Conservation (phyloP, 2,329 filamentous ascomycete species). For the Aaosphaeria pasadenensis region DNA sequence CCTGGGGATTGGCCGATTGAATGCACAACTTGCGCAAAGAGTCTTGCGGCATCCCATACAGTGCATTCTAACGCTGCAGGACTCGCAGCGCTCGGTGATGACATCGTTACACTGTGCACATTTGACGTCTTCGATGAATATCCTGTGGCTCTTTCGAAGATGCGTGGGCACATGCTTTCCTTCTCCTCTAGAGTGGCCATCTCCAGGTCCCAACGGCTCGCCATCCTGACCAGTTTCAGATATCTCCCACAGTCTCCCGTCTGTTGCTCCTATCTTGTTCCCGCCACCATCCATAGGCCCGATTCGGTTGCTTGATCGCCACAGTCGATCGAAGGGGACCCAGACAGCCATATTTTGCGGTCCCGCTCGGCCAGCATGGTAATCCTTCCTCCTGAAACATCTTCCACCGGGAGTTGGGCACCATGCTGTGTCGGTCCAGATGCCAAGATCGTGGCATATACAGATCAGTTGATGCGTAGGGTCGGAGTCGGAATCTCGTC, state of each 20-base stretch:
- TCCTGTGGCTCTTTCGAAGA: slow-evolving; percentile 51
- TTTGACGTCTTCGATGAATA: slow-evolving; percentile 52
- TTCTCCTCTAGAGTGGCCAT: slow-evolving; percentile 44
- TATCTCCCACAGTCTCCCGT: slow-evolving; percentile 57
- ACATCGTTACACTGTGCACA: slow-evolving; percentile 54
- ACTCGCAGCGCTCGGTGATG: slow-evolving; percentile 57
- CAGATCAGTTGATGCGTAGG: slow-evolving; percentile 60
- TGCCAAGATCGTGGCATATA: slow-evolving; percentile 56
- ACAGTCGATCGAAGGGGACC: slow-evolving; percentile 61
- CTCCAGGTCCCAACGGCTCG: slow-evolving; percentile 53
- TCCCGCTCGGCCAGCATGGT: slow-evolving; percentile 54
- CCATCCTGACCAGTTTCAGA: slow-evolving; percentile 53
- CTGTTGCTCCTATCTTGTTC: slow-evolving; percentile 33
- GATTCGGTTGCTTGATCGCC: slow-evolving; percentile 59
- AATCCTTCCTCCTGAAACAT: slow-evolving; percentile 56
- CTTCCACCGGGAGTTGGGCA: slow-evolving; percentile 57
- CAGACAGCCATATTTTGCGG: slow-evolving; percentile 57
- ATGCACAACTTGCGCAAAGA: slow-evolving; percentile 58
- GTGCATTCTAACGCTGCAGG: slow-evolving; percentile 61
- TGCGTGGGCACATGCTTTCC: slow-evolving; percentile 56
- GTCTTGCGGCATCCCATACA: slow-evolving; percentile 60
- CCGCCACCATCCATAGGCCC: slow-evolving; percentile 39
- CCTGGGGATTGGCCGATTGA: slow-evolving; percentile 51
- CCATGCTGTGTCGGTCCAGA: slow-evolving; percentile 62
- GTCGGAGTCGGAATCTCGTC: slow-evolving; percentile 59